Base-by-base conservation (phyloP, 2,329 filamentous ascomycete species). In the Trichocomaceae sp. region DNA sequence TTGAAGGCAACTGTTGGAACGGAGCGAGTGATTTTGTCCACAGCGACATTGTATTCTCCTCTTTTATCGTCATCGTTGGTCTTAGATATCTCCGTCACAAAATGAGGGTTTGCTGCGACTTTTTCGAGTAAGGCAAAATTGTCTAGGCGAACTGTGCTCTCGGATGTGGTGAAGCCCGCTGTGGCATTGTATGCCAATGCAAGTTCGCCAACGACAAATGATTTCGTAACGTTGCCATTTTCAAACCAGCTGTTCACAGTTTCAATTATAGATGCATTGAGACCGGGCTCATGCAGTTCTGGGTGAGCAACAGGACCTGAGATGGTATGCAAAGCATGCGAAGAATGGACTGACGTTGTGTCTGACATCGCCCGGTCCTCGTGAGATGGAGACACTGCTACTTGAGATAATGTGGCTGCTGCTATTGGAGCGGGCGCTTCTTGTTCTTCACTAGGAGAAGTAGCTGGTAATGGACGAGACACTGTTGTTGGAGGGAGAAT, bases 31-130 rank as follows among this genome's bases (percentile, higher is more conserved):
- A 96, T 81, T 66, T 85, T 83, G 13, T 83, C 78, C 6, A 93
- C 74, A 58, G 91, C 83, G 31, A 99, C 75, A 0, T 77, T 82
- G 72, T 95, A 99, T 66, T 92, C 86, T 56, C 95, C 91, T 3
- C 86, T 80, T 56, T 81, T 84, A 31, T 75, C 73, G 33, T 75
- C 72, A 29, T 75, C 72, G 9, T 86, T 83, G 1, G 61, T 60
- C 4, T 63, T 65, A 37, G 58, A 58, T 1, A 81, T 77, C 61
- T 90, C 86, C 31, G 85, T 83, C 50, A 97, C 84, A 72, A 97
- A 95, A 55, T 90, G 88, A 44, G 90, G 89, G 69, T 99, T 99
- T 1, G 91, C 90, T 0, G 90, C 91, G 55, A 99, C 91, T 64
- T 89, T 90, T 64, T 97, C 93, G 5, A 99, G 80, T n/a, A 82